Evolutionary conservation across 1,139 yeast genomes (phyloP).

Genomic region (Saccharomycopsis crataegensis): DNA sequence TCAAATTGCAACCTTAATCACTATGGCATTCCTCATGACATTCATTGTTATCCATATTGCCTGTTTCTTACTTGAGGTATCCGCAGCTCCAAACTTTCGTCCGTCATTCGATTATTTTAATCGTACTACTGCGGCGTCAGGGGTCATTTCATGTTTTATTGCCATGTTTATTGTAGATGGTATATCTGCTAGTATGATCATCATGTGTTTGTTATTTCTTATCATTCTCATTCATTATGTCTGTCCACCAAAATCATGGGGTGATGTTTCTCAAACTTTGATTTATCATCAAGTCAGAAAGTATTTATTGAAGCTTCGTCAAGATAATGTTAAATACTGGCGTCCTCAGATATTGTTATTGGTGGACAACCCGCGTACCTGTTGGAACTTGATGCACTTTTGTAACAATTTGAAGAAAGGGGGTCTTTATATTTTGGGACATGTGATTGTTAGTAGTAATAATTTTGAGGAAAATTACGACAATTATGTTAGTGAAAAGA

Average conservation of each 20-base stretch:
- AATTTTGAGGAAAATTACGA: conserved; percentile 50
- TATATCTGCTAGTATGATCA: conserved; percentile 69
- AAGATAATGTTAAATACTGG: conserved; percentile 90
- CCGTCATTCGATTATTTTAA: conserved; percentile 89
- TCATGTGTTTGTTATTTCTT: conserved; percentile 54
- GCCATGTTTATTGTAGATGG: conserved; percentile 97
- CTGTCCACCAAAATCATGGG: conserved; percentile 95
- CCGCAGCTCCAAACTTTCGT: conserved; percentile 93
- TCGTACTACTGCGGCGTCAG: conserved; percentile 71
- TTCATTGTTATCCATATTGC: conserved; percentile 91
- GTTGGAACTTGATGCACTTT: conserved; percentile 89
- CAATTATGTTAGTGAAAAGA: conserved; percentile 64
- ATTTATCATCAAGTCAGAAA: conserved; percentile 95
- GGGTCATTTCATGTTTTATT: conserved; percentile 57
- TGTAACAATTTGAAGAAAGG: conserved; percentile 94
- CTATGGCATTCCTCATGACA: conserved; percentile 96
- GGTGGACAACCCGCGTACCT: conserved; percentile 84
- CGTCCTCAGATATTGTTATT: conserved; percentile 85
- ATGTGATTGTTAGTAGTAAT: conserved; percentile 57
- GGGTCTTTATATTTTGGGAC: conserved; percentile 86
- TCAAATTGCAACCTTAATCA: conserved; percentile 87
- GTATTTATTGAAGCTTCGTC: conserved; percentile 69
- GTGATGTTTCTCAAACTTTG: conserved; percentile 90
- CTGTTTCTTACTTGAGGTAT: conserved; percentile 76
- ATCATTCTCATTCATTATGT: conserved; percentile 77